Base-by-base conservation (phyloP, 805 yeast genomes). In the Torulaspora delbrueckii region DNA sequence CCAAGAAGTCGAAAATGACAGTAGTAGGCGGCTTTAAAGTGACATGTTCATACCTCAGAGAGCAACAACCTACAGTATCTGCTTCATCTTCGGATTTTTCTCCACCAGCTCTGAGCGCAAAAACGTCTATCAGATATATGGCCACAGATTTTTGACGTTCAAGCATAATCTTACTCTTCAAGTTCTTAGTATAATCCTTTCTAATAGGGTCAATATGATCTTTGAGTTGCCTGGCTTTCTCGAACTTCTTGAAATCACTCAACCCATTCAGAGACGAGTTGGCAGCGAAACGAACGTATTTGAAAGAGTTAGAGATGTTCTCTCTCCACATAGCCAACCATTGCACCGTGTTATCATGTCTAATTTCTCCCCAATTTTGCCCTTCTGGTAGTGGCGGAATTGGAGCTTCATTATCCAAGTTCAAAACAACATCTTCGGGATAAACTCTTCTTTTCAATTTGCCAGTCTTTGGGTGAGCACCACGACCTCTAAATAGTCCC, bases 271-370 rank as follows among this genome's bases (percentile, higher is more conserved):
- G 70, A 1, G 96, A 84, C 0, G 97, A 90, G 55, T 79, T 86
- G 16, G 91, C 93, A 4, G 96, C 96, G 66, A 91, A 80, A 60
- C 95, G 73, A 42, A 91, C 98, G 62, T 91, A 91, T 65, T 91
- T 91, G 56, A 81, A 78, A 24, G 84, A 75, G 54, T 84, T 86
- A 40, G 86, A 80, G 54, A 91, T 86, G 60, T 91, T 91, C 66
- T 91, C 98, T 62, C 84, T 82, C 97, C 97, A 91, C 86, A 84
- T 89, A 0, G 97, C 98, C 44, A 91, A 73, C 99, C 99, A 91
- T 9, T 91, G 81, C 23, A 90, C 97, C 0, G 89, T 82, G 56
- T 84, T 84, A 63, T 91, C 97, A 63, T 90, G 95, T 53, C 76
- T 77, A 22, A 91, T 74, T 55, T 86, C 96, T 12, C 86, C 96